Evolutionary conservation across 495 filamentous ascomycete genomes (phyloP).

Genomic region (Apodospora peruviana): DNA sequence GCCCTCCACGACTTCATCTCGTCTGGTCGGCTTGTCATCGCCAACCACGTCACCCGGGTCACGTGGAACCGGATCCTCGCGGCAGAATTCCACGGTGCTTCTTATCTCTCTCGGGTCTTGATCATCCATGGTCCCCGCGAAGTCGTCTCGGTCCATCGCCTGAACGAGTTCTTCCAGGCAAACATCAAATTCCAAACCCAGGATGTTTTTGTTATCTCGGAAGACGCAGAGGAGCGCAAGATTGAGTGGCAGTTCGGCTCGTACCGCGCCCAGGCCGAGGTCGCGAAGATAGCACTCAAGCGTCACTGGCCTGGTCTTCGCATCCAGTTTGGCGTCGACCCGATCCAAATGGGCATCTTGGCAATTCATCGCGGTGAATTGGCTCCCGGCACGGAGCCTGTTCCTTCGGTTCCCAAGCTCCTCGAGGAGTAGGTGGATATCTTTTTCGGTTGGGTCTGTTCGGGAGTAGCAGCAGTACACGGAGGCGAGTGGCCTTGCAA

Average conservation of each 20-base stretch:
- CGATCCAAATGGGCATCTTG: too few relatives aligned
- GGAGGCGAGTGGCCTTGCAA: too few relatives aligned
- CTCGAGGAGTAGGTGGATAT: too few relatives aligned
- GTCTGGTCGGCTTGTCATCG: not conserved
- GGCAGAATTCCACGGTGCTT: not conserved
- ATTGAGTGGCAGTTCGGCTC: slow-evolving; percentile 1
- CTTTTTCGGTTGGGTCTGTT: too few relatives aligned
- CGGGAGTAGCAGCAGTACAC: too few relatives aligned
- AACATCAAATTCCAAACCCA: not conserved
- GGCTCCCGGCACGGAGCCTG: too few relatives aligned
- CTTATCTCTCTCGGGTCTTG: not conserved
- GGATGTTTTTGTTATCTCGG: not conserved
- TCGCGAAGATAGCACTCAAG: not conserved
- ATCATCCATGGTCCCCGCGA: not conserved
- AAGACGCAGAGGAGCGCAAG: not conserved
- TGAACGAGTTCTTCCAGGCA: rapidly evolving
- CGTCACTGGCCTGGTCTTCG: not conserved
- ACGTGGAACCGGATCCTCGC: not conserved
- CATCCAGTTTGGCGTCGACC: not conserved
- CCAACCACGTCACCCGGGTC: not conserved
- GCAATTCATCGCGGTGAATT: too few relatives aligned
- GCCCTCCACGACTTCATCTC: not conserved
- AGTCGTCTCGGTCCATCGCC: not conserved
- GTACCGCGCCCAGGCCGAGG: not conserved
- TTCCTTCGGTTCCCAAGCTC: too few relatives aligned